Base-by-base conservation (phyloP, 228 moss, liverwort and hornwort genomes). In the Sphagnum magellanicum region DNA sequence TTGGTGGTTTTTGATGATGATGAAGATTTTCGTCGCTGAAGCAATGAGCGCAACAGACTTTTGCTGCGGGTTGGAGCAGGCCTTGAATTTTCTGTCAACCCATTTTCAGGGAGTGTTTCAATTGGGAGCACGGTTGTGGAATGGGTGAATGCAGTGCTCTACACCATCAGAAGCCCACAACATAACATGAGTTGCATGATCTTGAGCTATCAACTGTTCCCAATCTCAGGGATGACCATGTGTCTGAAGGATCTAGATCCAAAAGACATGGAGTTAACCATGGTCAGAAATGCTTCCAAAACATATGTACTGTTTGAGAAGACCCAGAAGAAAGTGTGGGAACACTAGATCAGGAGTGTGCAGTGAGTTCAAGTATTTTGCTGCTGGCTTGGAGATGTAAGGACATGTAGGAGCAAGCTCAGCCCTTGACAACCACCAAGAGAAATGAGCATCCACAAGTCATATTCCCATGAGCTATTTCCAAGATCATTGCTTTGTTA, bases 1-100 rank as follows among this genome's bases (percentile, higher is more conserved):
- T 32, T 32, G 32, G 32, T 32, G 32, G 32, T 32, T 32, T 32
- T 32, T 32, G 32, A 32, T 32, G 32, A 32, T 32, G 32, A 32
- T 32, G 32, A 32, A 32, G 32, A 32, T 72, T 71, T 79, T 59
- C 83, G 79, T 68, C 80, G 79, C 79, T 79, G 77, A 60, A 84
- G 83, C 73, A 80, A 75, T 59, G 83, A 84, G 72, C 80, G 77
- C 65, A 84, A 77, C 69, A 84, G 83, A 79, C 83, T 84, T 71
- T 73, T 84, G 83, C 80, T 84, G 51, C 83, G 77, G 32, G 80
- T 72, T 55, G 80, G 79, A 61, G 63, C 75, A 70, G 64, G 52
- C 53, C 83, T 76, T 58, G 59, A 57, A 15, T 79, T 72, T 77
- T 55, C 12, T 55, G 8, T 55, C 9, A 55, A 55, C 12, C 76